Evolutionary conservation across 768 basidiomycete genomes (phyloP).

Genomic region (Pisolithus orientalis): DNA sequence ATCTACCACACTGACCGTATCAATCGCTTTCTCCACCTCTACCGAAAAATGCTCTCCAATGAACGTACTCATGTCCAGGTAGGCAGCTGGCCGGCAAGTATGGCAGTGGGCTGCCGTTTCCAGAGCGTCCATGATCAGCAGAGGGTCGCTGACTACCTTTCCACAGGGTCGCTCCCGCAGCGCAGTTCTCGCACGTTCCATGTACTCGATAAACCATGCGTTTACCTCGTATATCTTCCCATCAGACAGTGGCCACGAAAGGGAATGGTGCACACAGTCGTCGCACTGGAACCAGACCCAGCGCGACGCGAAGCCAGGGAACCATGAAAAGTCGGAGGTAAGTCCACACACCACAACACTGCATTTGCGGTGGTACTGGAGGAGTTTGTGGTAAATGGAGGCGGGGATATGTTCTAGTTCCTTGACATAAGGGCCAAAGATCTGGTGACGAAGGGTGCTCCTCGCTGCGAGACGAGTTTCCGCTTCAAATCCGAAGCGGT

Average conservation of each 20-base stretch:
- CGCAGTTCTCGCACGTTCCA: constrained; percentile 25
- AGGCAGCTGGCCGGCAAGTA: constrained; percentile 25
- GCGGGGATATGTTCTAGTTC: constrained; percentile 35
- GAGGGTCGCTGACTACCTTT: constrained; percentile 24
- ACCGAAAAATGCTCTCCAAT: constrained; percentile 23
- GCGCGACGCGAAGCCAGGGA: constrained; percentile 30
- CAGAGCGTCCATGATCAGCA: constrained; percentile 26
- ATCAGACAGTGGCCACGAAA: constrained; percentile 29
- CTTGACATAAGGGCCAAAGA: constrained; percentile 28
- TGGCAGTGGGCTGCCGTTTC: constrained; percentile 22
- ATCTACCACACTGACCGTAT: constrained; percentile 13
- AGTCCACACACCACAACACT: constrained; percentile 25
- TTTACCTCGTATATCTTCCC: constrained; percentile 32
- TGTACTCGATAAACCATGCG: constrained; percentile 29
- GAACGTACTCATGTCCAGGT: constrained; percentile 27
- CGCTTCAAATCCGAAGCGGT: constrained; percentile 28
- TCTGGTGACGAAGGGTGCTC: constrained; percentile 29
- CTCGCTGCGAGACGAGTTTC: constrained; percentile 31
- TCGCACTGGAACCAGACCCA: constrained; percentile 36
- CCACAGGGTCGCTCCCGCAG: constrained; percentile 26
- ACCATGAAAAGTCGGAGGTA: constrained; percentile 32
- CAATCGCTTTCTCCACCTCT: constrained; percentile 25
- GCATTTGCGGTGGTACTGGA: constrained; percentile 31
- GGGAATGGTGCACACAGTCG: constrained; percentile 27
- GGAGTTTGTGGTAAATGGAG: constrained; percentile 29